Evolutionary conservation across 305 asterid genomes (phyloP).

Genomic region (Solanum hybrid): DNA sequence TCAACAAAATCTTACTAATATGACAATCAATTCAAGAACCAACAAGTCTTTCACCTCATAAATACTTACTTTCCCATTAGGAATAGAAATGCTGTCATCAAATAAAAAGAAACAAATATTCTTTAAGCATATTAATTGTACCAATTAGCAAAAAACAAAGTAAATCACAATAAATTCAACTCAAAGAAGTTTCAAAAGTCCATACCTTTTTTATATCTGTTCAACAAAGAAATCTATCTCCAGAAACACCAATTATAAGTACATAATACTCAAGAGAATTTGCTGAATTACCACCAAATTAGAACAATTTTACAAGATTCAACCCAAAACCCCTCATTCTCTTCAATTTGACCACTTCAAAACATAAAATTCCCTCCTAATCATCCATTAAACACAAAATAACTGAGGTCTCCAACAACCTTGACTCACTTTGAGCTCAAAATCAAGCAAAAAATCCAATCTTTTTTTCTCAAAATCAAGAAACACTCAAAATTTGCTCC

Average conservation of each 20-base stretch:
- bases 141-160: background rate
- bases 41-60: conserved; percentile 9
- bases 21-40: conserved; percentile 10
- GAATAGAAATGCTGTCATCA: conserved; percentile 24
- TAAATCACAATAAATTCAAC: conserved; percentile 3
- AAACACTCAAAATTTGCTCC: background rate
- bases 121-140: background rate
- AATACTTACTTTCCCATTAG: conserved; percentile 6
- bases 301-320: conserved; percentile 10
- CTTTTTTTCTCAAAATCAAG: background rate
- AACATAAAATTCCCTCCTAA: conserved; percentile 29
- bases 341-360: conserved; percentile 21
- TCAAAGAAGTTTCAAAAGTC: conserved; percentile 4
- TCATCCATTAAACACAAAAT: conserved; percentile 16
- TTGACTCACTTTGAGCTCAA: background rate
- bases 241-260: conserved; percentile 2
- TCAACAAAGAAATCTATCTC: conserved; percentile 13
- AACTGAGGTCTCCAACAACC: conserved; percentile 5
- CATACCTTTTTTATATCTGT: conserved; percentile 26
- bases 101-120: conserved; percentile 2
- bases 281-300: conserved; percentile 11
- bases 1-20: background rate
- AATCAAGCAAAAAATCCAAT: background rate
- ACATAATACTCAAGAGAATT: background rate
- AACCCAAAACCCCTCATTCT: conserved; percentile 3